Evolutionary conservation across 2,329 filamentous ascomycete species (phyloP).

Genomic region (Fusarium sp.): DNA sequence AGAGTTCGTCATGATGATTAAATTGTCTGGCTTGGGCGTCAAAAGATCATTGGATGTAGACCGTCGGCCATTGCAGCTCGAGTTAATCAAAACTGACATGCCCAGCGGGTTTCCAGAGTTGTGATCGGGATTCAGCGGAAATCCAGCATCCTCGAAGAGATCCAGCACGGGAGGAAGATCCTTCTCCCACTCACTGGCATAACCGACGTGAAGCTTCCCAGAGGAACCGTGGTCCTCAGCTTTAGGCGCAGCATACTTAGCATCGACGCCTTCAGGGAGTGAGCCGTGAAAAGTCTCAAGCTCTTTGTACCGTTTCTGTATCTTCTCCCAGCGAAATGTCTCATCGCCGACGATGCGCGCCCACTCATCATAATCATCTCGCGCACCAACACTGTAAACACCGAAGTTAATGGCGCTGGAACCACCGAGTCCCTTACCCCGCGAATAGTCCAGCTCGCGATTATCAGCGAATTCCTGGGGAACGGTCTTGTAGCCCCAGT

Average conservation of each 20-base stretch:
- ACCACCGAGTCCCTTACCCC: slow-evolving; percentile 65
- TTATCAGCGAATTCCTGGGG: slow-evolving; percentile 59
- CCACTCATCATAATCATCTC: slow-evolving; percentile 73
- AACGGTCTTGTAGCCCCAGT: slow-evolving; percentile 65
- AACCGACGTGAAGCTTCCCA: slow-evolving; percentile 63
- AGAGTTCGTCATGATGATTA: slow-evolving; percentile 36
- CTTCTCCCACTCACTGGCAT: slow-evolving; percentile 62
- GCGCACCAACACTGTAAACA: slow-evolving; percentile 66
- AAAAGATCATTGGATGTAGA: slow-evolving; percentile 66
- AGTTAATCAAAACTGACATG: slow-evolving; percentile 63
- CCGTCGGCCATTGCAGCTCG: slow-evolving; percentile 61
- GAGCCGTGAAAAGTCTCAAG: slow-evolving; percentile 66
- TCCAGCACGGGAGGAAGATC: slow-evolving; percentile 61
- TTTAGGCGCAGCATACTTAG: slow-evolving; percentile 62
- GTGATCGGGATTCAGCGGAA: slow-evolving; percentile 65
- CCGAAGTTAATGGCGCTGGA: slow-evolving; percentile 67
- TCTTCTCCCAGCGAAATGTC: slow-evolving; percentile 66
- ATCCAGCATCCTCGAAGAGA: slow-evolving; percentile 62
- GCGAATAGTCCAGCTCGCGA: slow-evolving; percentile 62
- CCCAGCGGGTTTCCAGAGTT: slow-evolving; percentile 71
- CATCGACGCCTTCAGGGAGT: slow-evolving; percentile 53
- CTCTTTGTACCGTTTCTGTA: slow-evolving; percentile 62
- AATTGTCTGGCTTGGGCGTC: slow-evolving; percentile 58
- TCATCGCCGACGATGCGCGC: slow-evolving; percentile 67
- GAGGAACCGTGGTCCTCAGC: slow-evolving; percentile 61